Conservation (phyloP, 2,329 filamentous ascomycete genomes). For the Xylaria digitata region DNA sequence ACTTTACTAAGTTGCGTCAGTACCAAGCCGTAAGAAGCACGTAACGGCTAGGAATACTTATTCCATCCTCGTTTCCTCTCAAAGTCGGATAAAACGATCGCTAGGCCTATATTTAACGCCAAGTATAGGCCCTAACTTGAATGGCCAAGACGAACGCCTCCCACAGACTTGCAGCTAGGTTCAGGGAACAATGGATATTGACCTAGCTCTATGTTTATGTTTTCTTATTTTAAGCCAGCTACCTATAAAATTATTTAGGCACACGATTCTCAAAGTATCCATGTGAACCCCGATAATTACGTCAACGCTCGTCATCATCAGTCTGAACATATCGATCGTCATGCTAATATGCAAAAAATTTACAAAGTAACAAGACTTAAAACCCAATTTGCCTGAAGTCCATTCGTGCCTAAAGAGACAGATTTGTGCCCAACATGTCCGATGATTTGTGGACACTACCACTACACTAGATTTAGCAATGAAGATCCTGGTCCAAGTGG, state of each 20-base stretch:
- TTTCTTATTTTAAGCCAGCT: background rate
- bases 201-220: background rate
- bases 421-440: conserved; percentile 53
- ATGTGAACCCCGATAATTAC: background rate
- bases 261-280: too few species aligned
- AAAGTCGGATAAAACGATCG: background rate
- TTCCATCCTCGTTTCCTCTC: background rate
- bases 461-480: conserved; percentile 38
- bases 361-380: background rate
- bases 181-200: conserved; percentile 61
- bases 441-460: conserved; percentile 35
- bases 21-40: background rate
- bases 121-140: background rate
- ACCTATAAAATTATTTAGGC: background rate
- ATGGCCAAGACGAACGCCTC: background rate
- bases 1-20: background rate
- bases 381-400: conserved; percentile 30
- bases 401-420: conserved; percentile 59
- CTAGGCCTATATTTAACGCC: background rate
- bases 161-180: background rate
- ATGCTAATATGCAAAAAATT: background rate
- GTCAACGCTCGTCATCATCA: background rate
- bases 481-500: conserved; percentile 56
- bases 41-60: background rate
- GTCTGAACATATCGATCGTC: background rate